Conservation (phyloP, 2,329 filamentous ascomycete genomes). For the Elsinoe ampelina region DNA sequence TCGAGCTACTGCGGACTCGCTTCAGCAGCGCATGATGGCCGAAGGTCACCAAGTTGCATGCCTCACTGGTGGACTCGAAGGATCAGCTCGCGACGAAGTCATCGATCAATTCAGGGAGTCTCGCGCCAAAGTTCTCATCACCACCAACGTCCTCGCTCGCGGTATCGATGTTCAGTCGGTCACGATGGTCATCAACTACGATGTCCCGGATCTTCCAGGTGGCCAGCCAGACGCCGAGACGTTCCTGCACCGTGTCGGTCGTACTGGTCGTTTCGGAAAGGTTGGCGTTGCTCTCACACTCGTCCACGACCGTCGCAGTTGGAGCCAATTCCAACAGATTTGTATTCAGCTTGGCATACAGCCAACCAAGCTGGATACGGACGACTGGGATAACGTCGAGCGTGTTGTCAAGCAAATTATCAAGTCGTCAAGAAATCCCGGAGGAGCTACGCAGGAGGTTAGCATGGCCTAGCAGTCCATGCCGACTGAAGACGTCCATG, state of each 20-base stretch:
- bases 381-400: conserved; percentile 88
- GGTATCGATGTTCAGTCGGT: conserved; percentile 90
- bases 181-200: conserved; percentile 97
- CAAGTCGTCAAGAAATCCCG: conserved; percentile 42
- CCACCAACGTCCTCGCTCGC: conserved; percentile 90
- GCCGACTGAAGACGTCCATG: background rate
- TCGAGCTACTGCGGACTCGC: conserved; percentile 65
- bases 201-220: conserved; percentile 47
- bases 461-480: conserved; percentile 6
- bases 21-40: conserved; percentile 72
- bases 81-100: conserved; percentile 68
- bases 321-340: conserved; percentile 69
- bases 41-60: conserved; percentile 91
- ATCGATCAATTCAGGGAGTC: conserved; percentile 81
- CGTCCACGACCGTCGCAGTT: conserved; percentile 78
- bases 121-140: conserved; percentile 89
- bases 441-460: background rate
- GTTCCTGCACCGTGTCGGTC: conserved; percentile 94
- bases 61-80: conserved; percentile 81
- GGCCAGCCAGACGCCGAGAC: conserved; percentile 80
- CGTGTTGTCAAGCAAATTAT: conserved; percentile 71
- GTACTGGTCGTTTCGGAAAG: conserved; percentile 91
- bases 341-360: conserved; percentile 70
- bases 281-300: conserved; percentile 95
- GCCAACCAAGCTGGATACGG: conserved; percentile 69